Evolutionary conservation across 2,329 filamentous ascomycete genomes (phyloP), one percentile per base, ranked within the genome.

Genomic region (Trichoderma sp.): DNA sequence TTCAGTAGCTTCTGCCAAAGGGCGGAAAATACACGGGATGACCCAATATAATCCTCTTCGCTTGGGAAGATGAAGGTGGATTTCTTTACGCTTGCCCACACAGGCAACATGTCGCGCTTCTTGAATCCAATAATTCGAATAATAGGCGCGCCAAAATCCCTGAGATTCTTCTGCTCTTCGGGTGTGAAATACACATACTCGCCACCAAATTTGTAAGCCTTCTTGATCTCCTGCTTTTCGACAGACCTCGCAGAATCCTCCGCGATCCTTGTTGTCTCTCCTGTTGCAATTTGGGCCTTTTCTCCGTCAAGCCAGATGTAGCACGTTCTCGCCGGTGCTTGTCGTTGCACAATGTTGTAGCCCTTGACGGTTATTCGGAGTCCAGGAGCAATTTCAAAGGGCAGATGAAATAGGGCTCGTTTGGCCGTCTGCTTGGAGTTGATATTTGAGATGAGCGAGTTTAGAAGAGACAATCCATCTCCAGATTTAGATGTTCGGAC

Each of bases 121-220:
- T 98, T 99, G 86, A 99, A 99, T 6, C 96, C 96, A 71, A 99
- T 92, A 74, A 99, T 92, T 6, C 94, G 91, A 71, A 99, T 92
- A 13, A 93, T 85, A 0, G 94, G 93, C 1, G 92, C 87, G 3
- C 95, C 95, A 76, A 97, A 97, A 75, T 93, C 85, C 73, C 91
- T 91, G 72, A 99, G 86, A 23, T 87, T 84, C 71, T 91, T 91
- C 73, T 95, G 90, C 79, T 99, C 95, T 39, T 98, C 94, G 0
- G 91, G 88, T 0, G 91, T 91, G 79, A 99, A 99, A 63, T 92
- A 88, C 61, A 99, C 89, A 62, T 94, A 94, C 75, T 97, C 93
- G 50, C 94, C 95, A 13, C 95, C 96, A 78, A 98, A 98, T 77
- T 96, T 98, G 85, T 96, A 99, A 0, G 95, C 96, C 81, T 96